phyloP scores from a whole-genome alignment of 1,284 basidiomycete genomes.

The Neonothopanus nambi region DNA sequence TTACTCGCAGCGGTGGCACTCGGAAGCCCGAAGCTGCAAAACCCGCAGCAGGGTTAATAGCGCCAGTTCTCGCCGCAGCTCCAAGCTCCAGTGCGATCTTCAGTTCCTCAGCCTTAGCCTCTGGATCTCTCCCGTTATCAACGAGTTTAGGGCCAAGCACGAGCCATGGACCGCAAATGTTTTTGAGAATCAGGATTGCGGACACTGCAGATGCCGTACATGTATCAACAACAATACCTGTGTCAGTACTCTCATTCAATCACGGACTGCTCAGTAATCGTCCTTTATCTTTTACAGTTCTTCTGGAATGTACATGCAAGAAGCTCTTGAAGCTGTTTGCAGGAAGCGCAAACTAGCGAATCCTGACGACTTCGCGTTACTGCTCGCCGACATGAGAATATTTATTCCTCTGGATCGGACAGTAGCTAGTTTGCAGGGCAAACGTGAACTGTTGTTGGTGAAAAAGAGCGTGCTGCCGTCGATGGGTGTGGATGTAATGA shows the following conservation, averaged over 20 bases:
- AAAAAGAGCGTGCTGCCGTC: constrained; percentile 75
- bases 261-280: background rate
- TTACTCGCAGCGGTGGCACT: constrained; percentile 68
- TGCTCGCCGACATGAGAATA: constrained; percentile 77
- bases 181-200: constrained; percentile 77
- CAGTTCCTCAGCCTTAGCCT: constrained; percentile 30
- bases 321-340: constrained; percentile 88
- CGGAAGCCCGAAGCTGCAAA: constrained; percentile 46
- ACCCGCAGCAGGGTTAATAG: constrained; percentile 22
- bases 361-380: constrained; percentile 82
- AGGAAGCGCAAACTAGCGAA: constrained; percentile 71
- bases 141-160: constrained; percentile 66
- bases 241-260: constrained; percentile 51
- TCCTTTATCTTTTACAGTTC: constrained; percentile 49
- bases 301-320: constrained; percentile 96
- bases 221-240: constrained; percentile 84
- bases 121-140: constrained; percentile 52
- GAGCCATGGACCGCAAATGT: constrained; percentile 76
- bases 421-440: constrained; percentile 89
- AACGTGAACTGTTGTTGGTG: constrained; percentile 82
- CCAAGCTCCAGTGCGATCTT: constrained; percentile 33
- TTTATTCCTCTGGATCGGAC: constrained; percentile 94
- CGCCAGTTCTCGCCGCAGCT: constrained; percentile 27
- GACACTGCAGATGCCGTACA: constrained; percentile 80
- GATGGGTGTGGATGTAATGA: constrained; percentile 63